phyloP scores from a whole-genome alignment of 352 stramenopile genomes.

The Globisporangium barbulae region DNA sequence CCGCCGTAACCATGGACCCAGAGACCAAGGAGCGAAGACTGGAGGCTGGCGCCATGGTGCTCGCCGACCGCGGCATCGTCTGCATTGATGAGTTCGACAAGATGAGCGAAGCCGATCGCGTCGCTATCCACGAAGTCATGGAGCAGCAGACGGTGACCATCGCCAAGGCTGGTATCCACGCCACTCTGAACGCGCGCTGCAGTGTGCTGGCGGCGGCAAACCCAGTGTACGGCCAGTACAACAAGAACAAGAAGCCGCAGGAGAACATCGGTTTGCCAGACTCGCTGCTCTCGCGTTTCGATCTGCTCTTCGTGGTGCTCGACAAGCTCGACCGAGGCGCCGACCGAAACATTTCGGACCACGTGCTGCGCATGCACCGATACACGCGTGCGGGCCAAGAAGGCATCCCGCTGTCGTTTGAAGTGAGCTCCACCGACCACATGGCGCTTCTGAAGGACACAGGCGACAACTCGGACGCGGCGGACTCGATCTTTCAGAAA shows the following conservation, averaged over 20 bases:
- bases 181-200: slow-evolving; percentile 98
- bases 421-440: slow-evolving; percentile 78
- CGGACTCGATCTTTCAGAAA: slow-evolving; percentile 90
- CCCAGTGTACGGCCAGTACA: slow-evolving; percentile 99
- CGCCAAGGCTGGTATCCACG: slow-evolving; percentile 99
- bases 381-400: slow-evolving; percentile 89
- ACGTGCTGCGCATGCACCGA: slow-evolving; percentile 97
- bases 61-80: slow-evolving; percentile 98
- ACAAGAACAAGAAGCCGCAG: slow-evolving; percentile 96
- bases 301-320: slow-evolving; percentile 99
- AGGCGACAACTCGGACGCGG: slow-evolving; percentile 59
- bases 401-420: slow-evolving; percentile 87
- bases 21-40: slow-evolving; percentile 91
- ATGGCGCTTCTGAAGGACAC: slow-evolving; percentile 65
- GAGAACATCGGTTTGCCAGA: slow-evolving; percentile 99
- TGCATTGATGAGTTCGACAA: slow-evolving; percentile 99
- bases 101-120: slow-evolving; percentile 97
- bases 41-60: slow-evolving; percentile 99
- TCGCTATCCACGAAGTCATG: slow-evolving; percentile 99
- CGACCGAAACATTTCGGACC: slow-evolving; percentile 95
- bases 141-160: slow-evolving; percentile 99
- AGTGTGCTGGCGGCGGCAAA: slow-evolving; percentile 99
- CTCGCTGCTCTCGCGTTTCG: slow-evolving; percentile 99
- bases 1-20: slow-evolving; percentile 96
- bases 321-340: slow-evolving; percentile 95